These are phyloP conservation scores for Bryoerythrophyllum caledonicum DNA, from an alignment of 225 moss, liverwort and hornwort species.

Conservation along the genomic window DNA sequence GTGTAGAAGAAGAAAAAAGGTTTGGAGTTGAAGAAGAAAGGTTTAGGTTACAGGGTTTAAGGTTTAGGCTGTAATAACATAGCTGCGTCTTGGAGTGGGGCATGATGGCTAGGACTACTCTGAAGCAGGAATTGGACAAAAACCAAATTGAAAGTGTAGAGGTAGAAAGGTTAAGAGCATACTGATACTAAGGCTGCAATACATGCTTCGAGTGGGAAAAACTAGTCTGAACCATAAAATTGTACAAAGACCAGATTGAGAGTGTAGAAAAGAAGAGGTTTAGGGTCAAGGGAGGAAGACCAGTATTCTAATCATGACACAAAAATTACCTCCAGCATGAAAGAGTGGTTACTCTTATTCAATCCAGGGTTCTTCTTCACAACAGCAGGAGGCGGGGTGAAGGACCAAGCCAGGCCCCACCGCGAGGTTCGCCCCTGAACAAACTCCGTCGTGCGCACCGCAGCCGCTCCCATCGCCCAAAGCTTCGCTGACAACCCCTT, in stretches of 20 bases:
- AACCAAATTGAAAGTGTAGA: too few relatives aligned
- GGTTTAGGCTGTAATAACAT: too few relatives aligned
- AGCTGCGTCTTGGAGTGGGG: too few relatives aligned
- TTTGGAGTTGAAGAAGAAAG: too few relatives aligned
- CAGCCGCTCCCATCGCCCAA: slow-evolving; percentile 73
- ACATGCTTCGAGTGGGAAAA: neutral
- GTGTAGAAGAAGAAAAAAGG: too few relatives aligned
- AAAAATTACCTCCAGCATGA: slow-evolving; percentile 79
- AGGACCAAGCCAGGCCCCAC: slow-evolving; percentile 99
- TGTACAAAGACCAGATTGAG: slow-evolving; percentile 1
- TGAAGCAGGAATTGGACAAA: too few relatives aligned
- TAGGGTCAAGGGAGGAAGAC: neutral
- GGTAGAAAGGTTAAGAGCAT: too few relatives aligned
- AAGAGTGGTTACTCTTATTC: slow-evolving; percentile 66
- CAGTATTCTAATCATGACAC: neutral
- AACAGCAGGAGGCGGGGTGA: slow-evolving; percentile 43
- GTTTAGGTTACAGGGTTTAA: too few relatives aligned
- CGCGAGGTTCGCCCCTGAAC: slow-evolving; percentile 94
- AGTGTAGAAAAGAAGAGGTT: neutral
- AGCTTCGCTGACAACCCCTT: slow-evolving; percentile 67
- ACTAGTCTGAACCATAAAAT: slow-evolving; percentile 8
- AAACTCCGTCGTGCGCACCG: slow-evolving; percentile 92
- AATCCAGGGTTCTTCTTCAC: slow-evolving; percentile 30
- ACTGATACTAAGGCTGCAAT: neutral
- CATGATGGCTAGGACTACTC: too few relatives aligned